Percentiles rank a stretch among this genome's conserved stretches.
Evolutionary conservation across 331 rosid genomes (phyloP).

Genomic region (Rosa hybrid): DNA sequence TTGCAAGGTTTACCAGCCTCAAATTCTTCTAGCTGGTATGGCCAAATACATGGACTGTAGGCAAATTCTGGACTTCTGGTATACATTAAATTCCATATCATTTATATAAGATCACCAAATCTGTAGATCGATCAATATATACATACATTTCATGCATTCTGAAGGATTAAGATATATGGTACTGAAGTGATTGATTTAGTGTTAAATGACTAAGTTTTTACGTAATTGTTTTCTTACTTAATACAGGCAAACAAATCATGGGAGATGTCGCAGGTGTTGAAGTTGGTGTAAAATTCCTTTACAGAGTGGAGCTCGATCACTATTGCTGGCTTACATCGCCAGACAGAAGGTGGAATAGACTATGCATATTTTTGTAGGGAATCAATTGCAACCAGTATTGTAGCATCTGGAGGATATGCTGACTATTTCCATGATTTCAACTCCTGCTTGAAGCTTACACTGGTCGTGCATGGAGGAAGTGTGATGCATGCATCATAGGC

Average conservation of each 20-base stretch:
- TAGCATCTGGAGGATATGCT: slow-evolving; percentile 80
- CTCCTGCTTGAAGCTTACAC: slow-evolving; percentile 55
- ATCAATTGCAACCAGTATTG: slow-evolving; percentile 76
- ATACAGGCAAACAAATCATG: slow-evolving; percentile 58
- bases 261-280: slow-evolving; percentile 73
- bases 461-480: slow-evolving; percentile 73
- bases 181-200: too few species aligned
- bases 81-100: too few species aligned
- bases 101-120: too few species aligned
- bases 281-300: slow-evolving; percentile 82
- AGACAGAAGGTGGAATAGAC: slow-evolving; percentile 41
- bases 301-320: slow-evolving; percentile 64
- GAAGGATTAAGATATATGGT: too few species aligned
- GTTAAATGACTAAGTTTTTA: too few species aligned
- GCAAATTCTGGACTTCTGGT: too few species aligned
- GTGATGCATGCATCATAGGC: slow-evolving; percentile 46
- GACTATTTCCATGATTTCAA: slow-evolving; percentile 67
- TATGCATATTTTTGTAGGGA: slow-evolving; percentile 45
- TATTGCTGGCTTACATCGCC: slow-evolving; percentile 69
- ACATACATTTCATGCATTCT: too few species aligned
- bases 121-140: too few species aligned
- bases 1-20: not conserved
- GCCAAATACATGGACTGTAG: too few species aligned
- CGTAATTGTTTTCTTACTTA: slow-evolving; percentile 20
- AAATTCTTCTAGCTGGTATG: too few species aligned